Percentiles rank a stretch among this genome's conserved stretches.
phyloP scores from a whole-genome alignment of 208 protist species.

The Trypanosoma conorhini region DNA sequence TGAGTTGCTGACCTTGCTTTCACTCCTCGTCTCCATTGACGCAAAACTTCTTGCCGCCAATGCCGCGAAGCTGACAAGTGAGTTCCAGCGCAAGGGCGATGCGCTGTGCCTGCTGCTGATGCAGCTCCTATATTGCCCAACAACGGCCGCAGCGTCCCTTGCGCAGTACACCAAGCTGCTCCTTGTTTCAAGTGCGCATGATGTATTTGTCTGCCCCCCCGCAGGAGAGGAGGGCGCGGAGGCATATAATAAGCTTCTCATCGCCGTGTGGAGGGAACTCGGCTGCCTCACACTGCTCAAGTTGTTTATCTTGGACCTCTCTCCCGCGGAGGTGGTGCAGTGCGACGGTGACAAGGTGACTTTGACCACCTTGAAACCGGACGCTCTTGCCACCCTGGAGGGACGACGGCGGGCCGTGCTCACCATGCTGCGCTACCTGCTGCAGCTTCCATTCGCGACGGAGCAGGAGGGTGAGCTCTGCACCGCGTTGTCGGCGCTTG shows the following conservation, averaged over 20 bases:
- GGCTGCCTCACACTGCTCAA: slow-evolving; percentile 68
- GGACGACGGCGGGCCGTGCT: slow-evolving; percentile 35
- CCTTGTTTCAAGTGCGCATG: slow-evolving; percentile 15
- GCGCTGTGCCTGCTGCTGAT: slow-evolving; percentile 43
- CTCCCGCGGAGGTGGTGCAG: background rate
- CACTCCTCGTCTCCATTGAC: slow-evolving; percentile 50
- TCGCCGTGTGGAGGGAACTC: slow-evolving; percentile 51
- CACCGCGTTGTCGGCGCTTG: slow-evolving; percentile 1
- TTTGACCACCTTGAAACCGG: slow-evolving; percentile 27
- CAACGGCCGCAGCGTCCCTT: slow-evolving; percentile 29
- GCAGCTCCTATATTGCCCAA: slow-evolving; percentile 36
- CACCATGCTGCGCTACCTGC: slow-evolving; percentile 66
- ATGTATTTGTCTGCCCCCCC: background rate
- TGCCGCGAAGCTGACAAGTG: slow-evolving; percentile 23
- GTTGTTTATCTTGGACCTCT: slow-evolving; percentile 39
- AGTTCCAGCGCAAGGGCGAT: slow-evolving; percentile 43
- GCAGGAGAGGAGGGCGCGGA: background rate
- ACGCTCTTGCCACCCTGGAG: slow-evolving; percentile 27
- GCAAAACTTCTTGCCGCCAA: slow-evolving; percentile 31
- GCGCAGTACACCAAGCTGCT: slow-evolving; percentile 24
- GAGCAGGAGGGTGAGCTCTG: background rate
- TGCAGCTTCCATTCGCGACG: background rate
- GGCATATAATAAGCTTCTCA: slow-evolving; percentile 20
- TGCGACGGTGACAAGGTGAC: slow-evolving; percentile 11
- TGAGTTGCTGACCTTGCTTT: slow-evolving; percentile 52